Conservation (phyloP, 768 basidiomycete species). For the Boletus reticulatus region DNA sequence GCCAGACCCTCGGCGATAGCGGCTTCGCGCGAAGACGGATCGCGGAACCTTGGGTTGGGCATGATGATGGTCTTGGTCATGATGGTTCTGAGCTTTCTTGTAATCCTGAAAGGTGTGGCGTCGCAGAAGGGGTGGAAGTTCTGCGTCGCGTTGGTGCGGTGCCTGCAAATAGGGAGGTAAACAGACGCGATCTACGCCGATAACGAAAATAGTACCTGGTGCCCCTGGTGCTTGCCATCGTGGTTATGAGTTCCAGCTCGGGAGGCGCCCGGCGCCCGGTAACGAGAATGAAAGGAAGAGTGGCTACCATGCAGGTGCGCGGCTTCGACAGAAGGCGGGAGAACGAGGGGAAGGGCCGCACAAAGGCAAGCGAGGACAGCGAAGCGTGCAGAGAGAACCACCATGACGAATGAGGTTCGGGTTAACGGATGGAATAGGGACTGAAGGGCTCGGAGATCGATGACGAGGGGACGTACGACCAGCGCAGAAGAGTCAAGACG, state of each 20-base stretch:
- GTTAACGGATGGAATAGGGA: constrained; percentile 10
- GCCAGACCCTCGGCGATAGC: constrained; percentile 10
- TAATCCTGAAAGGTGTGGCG: constrained; percentile 5
- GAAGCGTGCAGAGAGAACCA: constrained; percentile 47
- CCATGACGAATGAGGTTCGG: constrained; percentile 39
- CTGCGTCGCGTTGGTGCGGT: background rate
- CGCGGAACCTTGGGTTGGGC: constrained; percentile 7
- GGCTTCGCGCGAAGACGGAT: constrained; percentile 22
- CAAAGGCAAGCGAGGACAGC: constrained; percentile 45
- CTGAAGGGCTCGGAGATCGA: constrained; percentile 7
- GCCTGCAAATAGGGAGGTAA: background rate
- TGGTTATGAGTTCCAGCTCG: background rate
- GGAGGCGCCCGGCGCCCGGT: background rate
- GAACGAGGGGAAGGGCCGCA: constrained; percentile 39
- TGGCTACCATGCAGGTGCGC: constrained; percentile 35
- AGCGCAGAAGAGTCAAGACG: constrained; percentile 22
- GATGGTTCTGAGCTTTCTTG: background rate
- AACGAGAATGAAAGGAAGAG: background rate
- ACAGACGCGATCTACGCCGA: background rate
- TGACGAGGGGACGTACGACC: constrained; percentile 20
- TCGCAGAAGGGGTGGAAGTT: constrained; percentile 17
- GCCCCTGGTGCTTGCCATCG: background rate
- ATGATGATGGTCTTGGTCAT: background rate
- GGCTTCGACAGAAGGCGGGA: constrained; percentile 33
- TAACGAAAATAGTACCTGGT: constrained; percentile 1